Conservation (phyloP, 2,329 filamentous ascomycete species). For the Aspergillus sp. region DNA sequence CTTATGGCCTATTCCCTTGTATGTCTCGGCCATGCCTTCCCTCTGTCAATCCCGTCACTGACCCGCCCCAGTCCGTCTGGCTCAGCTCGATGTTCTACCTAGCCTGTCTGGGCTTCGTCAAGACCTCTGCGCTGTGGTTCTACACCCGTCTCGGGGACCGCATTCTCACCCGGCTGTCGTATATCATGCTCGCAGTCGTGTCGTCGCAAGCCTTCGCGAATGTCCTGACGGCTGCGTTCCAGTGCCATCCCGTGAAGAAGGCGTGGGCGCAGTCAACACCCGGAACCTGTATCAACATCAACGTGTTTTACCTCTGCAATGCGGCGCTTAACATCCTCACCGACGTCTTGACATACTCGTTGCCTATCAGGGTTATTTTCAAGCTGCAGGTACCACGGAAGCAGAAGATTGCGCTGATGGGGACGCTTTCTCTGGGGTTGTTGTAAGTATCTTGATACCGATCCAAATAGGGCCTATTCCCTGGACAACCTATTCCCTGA, state of each 20-base stretch:
- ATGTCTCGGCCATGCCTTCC: neutral
- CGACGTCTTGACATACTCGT: constrained; percentile 48
- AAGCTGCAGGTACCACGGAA: constrained; percentile 40
- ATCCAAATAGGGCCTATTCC: no score
- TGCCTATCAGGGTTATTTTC: constrained; percentile 44
- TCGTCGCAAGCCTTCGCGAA: constrained; percentile 34
- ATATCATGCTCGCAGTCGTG: constrained; percentile 36
- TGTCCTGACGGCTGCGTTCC: constrained; percentile 38
- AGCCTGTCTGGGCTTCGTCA: constrained; percentile 41
- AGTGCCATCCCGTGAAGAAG: constrained; percentile 34
- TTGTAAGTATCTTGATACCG: constrained; percentile 21
- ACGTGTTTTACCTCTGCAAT: constrained; percentile 45
- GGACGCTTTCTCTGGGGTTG: constrained; percentile 46
- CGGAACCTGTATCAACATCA: constrained; percentile 41
- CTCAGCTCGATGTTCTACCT: constrained; percentile 45
- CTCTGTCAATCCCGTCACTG: neutral
- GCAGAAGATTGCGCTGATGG: constrained; percentile 40
- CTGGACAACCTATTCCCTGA: no score
- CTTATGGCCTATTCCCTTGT: constrained; percentile 10
- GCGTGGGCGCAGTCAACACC: constrained; percentile 31
- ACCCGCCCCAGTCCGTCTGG: constrained; percentile 30
- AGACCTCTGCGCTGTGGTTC: constrained; percentile 40
- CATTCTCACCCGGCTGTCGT: constrained; percentile 27
- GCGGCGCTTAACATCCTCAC: constrained; percentile 54
- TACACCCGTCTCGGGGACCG: constrained; percentile 39